These are phyloP conservation scores for Cyberlindnera japonica DNA, from an alignment of 805 yeast genomes.

Conservation along the genomic window DNA sequence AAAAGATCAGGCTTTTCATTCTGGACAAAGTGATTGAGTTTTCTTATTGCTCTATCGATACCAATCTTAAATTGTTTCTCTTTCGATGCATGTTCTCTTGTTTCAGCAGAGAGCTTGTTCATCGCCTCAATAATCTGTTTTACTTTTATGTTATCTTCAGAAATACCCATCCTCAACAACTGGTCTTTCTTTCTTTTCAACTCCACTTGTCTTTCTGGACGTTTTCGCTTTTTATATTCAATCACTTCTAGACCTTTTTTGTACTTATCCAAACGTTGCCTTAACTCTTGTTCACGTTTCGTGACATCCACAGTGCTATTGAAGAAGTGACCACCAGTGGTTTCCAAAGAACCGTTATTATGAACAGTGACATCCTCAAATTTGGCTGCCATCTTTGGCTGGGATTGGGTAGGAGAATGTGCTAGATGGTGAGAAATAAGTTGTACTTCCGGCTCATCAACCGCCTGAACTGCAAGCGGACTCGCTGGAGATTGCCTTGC, in stretches of 20 bases:
- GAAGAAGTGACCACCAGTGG: conserved; percentile 8
- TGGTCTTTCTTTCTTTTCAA: conserved; percentile 13
- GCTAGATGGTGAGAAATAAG: background rate
- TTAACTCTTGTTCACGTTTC: conserved; percentile 8
- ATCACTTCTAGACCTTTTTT: conserved; percentile 3
- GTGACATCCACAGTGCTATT: conserved; percentile 1
- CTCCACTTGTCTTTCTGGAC: conserved; percentile 9
- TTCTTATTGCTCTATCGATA: conserved; percentile 5
- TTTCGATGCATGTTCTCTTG: conserved; percentile 3
- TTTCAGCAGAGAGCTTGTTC: conserved; percentile 5
- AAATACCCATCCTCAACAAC: conserved; percentile 12
- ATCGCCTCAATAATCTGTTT: conserved; percentile 5
- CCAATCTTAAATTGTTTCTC: conserved; percentile 3
- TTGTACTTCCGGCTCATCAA: background rate
- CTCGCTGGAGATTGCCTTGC: no score
- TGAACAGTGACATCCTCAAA: conserved; percentile 7
- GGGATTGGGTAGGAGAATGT: background rate
- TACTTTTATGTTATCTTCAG: conserved; percentile 5
- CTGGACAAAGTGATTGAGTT: conserved; percentile 6
- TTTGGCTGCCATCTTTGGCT: background rate
- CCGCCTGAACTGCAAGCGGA: no score
- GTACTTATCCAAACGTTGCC: conserved; percentile 8
- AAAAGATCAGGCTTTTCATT: conserved; percentile 4
- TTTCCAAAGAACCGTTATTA: conserved; percentile 8
- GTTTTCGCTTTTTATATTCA: conserved; percentile 3